phyloP scores from a whole-genome alignment of 2,329 filamentous ascomycete species.

The Penicillium verrucosum region DNA sequence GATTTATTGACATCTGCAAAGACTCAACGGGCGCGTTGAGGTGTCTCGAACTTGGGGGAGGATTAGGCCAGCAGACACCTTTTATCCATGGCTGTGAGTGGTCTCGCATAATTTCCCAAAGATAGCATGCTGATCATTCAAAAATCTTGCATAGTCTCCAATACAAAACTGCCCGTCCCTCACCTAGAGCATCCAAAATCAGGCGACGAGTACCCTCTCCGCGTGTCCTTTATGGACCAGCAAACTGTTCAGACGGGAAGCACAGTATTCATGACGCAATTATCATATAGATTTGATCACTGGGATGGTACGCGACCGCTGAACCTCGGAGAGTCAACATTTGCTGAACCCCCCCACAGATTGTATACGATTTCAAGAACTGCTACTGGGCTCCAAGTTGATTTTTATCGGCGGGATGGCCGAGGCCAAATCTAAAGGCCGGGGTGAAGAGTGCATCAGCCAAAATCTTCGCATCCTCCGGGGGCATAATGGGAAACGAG shows the following conservation, averaged over 20 bases:
- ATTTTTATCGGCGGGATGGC: conserved; percentile 43
- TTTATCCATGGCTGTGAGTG: conserved; percentile 41
- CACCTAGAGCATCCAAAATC: conserved; percentile 44
- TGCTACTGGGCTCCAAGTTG: conserved; percentile 38
- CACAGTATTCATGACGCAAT: conserved; percentile 40
- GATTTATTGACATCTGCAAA: conserved; percentile 40
- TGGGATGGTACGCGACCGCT: conserved; percentile 34
- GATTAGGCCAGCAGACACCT: conserved; percentile 34
- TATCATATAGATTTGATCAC: conserved; percentile 44
- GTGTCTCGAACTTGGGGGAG: conserved; percentile 39
- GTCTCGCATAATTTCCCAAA: not conserved
- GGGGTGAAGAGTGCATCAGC: conserved; percentile 46
- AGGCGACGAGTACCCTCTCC: conserved; percentile 32
- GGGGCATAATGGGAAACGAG: conserved; percentile 33
- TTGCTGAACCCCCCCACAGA: conserved; percentile 26
- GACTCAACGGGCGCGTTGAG: conserved; percentile 36
- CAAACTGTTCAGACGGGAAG: conserved; percentile 42
- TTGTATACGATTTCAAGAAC: conserved; percentile 42
- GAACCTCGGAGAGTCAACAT: not conserved
- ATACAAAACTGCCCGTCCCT: conserved; percentile 39
- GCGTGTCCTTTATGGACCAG: conserved; percentile 43
- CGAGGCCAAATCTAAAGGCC: conserved; percentile 44
- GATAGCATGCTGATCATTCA: not conserved
- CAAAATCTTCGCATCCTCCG: conserved; percentile 43
- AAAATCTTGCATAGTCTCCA: conserved; percentile 29